These are phyloP conservation scores for Suhomyces terraborum DNA, from an alignment of 1,139 yeast genomes.

Conservation along the genomic window DNA sequence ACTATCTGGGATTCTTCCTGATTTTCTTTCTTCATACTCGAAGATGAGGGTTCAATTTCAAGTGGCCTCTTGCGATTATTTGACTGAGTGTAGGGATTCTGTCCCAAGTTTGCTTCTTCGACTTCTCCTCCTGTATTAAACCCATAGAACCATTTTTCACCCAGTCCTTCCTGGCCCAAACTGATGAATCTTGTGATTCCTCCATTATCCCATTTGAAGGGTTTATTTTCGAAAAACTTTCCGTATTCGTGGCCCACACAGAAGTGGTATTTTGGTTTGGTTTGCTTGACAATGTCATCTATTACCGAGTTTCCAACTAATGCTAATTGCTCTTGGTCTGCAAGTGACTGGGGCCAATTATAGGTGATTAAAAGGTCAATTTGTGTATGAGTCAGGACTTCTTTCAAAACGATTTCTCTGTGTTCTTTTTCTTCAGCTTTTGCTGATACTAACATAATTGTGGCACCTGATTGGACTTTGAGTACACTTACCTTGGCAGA, in stretches of 20 bases:
- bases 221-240: slow-evolving; percentile 55
- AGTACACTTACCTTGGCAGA: slow-evolving; percentile 34
- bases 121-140: slow-evolving; percentile 41
- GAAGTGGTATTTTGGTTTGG: slow-evolving; percentile 68
- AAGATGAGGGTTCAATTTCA: background rate
- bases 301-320: slow-evolving; percentile 42
- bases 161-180: slow-evolving; percentile 57
- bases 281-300: slow-evolving; percentile 46
- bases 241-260: slow-evolving; percentile 53
- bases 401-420: slow-evolving; percentile 13
- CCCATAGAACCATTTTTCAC: slow-evolving; percentile 74
- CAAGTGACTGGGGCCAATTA: slow-evolving; percentile 61
- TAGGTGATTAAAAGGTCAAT: slow-evolving; percentile 61
- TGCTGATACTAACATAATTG: slow-evolving; percentile 48
- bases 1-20: background rate
- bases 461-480: slow-evolving; percentile 47
- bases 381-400: slow-evolving; percentile 18
- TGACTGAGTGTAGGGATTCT: slow-evolving; percentile 41
- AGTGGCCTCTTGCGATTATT: slow-evolving; percentile 1
- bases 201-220: slow-evolving; percentile 57
- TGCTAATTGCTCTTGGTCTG: slow-evolving; percentile 40
- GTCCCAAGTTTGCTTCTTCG: slow-evolving; percentile 18
- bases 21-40: background rate
- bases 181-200: slow-evolving; percentile 62
- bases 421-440: slow-evolving; percentile 23